phyloP scores from a whole-genome alignment of 352 stramenopile species.

The Halophytophthora polymorphica region DNA sequence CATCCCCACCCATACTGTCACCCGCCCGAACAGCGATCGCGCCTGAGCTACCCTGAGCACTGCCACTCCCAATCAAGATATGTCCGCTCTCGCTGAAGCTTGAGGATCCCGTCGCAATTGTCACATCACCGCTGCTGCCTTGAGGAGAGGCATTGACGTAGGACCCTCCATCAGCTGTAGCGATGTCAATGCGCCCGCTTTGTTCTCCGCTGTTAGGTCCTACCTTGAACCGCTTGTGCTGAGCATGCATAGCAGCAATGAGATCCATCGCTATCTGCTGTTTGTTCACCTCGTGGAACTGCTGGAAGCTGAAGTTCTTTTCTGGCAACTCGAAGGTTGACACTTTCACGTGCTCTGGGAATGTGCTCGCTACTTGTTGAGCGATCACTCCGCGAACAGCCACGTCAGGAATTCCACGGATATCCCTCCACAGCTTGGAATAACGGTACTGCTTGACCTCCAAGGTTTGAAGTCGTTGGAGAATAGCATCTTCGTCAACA shows the following conservation, averaged over 20 bases:
- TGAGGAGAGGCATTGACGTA: constrained; percentile 31
- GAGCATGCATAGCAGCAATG: constrained; percentile 86
- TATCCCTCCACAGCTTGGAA: constrained; percentile 85
- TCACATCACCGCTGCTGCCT: constrained; percentile 31
- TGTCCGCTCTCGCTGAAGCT: constrained; percentile 27
- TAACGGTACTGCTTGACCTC: constrained; percentile 91
- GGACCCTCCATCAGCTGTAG: constrained; percentile 40
- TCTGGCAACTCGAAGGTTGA: constrained; percentile 84
- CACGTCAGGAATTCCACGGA: constrained; percentile 75
- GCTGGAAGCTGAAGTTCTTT: constrained; percentile 84
- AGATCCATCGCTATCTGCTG: constrained; percentile 90
- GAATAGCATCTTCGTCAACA: constrained; percentile 87
- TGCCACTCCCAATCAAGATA: constrained; percentile 30
- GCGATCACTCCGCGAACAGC: constrained; percentile 91
- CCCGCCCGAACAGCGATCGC: constrained; percentile 29
- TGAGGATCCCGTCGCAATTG: constrained; percentile 34
- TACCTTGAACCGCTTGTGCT: constrained; percentile 66
- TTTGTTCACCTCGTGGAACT: constrained; percentile 95
- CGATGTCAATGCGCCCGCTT: constrained; percentile 46
- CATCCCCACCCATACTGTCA: constrained; percentile 25
- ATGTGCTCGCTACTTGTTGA: constrained; percentile 88
- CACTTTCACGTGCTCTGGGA: constrained; percentile 91
- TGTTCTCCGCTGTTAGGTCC: constrained; percentile 35
- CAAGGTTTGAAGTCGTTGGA: constrained; percentile 86
- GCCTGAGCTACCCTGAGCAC: constrained; percentile 20